These are phyloP conservation scores for Pseudocercospora ulei DNA, from an alignment of 2,329 filamentous ascomycete genomes.

Conservation along the genomic window DNA sequence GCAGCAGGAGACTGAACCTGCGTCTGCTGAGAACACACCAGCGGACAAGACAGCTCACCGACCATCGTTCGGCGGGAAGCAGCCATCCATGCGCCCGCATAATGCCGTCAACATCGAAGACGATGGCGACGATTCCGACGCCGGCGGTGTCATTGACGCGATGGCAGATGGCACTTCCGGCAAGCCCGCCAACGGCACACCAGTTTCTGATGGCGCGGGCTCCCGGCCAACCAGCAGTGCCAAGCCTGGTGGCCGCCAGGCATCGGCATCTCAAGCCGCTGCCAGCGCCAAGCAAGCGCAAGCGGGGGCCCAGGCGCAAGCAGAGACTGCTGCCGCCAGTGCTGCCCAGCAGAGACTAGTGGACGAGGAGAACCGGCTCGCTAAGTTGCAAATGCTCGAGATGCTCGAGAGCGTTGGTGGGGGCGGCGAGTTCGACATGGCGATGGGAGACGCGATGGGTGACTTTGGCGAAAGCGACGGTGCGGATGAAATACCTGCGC, in stretches of 20 bases:
- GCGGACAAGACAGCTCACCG: conserved; percentile 6
- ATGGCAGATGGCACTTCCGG: conserved; percentile 33
- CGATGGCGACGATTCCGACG: conserved; percentile 22
- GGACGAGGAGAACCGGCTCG: conserved; percentile 32
- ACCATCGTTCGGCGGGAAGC: conserved; percentile 28
- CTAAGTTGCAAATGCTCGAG: conserved; percentile 32
- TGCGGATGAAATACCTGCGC: conserved; percentile 19
- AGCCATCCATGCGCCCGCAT: conserved; percentile 29
- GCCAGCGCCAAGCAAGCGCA: conserved; percentile 5
- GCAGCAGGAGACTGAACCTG: conserved; percentile 14
- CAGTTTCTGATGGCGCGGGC: not conserved
- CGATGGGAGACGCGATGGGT: conserved; percentile 1
- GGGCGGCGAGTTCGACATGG: not conserved
- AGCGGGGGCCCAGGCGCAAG: conserved; percentile 8
- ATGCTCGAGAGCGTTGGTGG: conserved; percentile 23
- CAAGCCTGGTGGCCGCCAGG: conserved; percentile 15
- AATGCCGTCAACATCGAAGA: conserved; percentile 32
- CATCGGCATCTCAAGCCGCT: conserved; percentile 6
- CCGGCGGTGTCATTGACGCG: conserved; percentile 40
- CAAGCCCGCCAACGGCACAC: conserved; percentile 3
- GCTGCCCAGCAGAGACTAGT: conserved; percentile 15
- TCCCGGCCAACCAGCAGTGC: conserved; percentile 9
- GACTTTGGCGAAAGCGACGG: conserved; percentile 19
- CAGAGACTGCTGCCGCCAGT: conserved; percentile 4
- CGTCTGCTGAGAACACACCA: conserved; percentile 7